A percentile compares a stretch with the other conserved stretches of the same genome.
Conservation (phyloP, 371 early-diverging fungal species). For the Mucor racemosus region DNA sequence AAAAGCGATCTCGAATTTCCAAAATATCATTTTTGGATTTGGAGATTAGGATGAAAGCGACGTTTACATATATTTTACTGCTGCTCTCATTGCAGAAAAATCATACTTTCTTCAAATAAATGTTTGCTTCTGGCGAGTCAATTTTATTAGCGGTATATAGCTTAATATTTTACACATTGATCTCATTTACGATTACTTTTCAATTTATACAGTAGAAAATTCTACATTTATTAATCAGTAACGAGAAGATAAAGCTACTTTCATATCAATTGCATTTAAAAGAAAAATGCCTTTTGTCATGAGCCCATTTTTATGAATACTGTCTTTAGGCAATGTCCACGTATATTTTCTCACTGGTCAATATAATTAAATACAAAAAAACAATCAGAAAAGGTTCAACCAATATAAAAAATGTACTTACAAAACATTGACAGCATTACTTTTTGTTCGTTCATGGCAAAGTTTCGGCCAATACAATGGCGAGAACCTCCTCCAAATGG, state of each 20-base stretch:
- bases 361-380: too few relatives aligned
- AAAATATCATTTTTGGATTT: too few relatives aligned
- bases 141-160: too few relatives aligned
- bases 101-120: too few relatives aligned
- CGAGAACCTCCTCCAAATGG: constrained; percentile 39
- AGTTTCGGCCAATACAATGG: constrained; percentile 45
- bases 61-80: too few relatives aligned
- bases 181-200: too few relatives aligned
- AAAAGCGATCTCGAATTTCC: too few relatives aligned
- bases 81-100: too few relatives aligned
- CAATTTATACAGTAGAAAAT: too few relatives aligned
- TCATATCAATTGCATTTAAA: not conserved
- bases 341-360: constrained; percentile 32
- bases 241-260: constrained; percentile 8
- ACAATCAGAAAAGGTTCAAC: not conserved
- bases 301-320: constrained; percentile 23
- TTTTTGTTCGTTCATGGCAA: constrained; percentile 52
- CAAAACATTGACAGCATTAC: constrained; percentile 45
- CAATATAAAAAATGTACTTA: constrained; percentile 11
- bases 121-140: too few relatives aligned
- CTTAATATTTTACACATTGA: too few relatives aligned
- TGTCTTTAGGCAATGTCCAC: constrained; percentile 25
- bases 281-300: not conserved
- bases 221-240: constrained; percentile 7
- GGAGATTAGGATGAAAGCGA: too few relatives aligned